phyloP scores from a whole-genome alignment of 139 green algal species.

The Monoraphidium neglectum region DNA sequence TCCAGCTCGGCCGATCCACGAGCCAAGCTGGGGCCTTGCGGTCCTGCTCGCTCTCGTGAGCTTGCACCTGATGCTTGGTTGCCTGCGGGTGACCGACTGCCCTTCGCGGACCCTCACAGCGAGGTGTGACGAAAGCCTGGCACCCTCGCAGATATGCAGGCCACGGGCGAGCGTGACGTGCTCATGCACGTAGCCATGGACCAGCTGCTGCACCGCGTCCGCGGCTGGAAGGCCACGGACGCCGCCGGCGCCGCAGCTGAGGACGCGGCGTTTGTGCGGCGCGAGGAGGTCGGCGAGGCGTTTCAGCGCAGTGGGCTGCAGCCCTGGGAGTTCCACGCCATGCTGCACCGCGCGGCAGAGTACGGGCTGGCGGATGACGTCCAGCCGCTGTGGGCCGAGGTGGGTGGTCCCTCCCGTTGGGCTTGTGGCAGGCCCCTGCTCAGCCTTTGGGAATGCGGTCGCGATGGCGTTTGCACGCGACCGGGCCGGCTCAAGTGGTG shows the following conservation, averaged over 20 bases:
- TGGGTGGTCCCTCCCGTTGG: too few species aligned
- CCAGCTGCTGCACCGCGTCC: conserved; percentile 1
- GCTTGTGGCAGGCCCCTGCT: too few species aligned
- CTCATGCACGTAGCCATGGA: conserved; percentile 19
- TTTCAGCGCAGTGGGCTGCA: conserved; percentile 20
- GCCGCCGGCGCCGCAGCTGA: not conserved
- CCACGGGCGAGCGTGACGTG: not conserved
- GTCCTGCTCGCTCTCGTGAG: too few species aligned
- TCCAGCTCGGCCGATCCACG: too few species aligned
- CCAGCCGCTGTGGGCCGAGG: conserved; percentile 14
- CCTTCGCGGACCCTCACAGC: too few species aligned
- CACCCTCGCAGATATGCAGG: not conserved
- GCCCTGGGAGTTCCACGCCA: conserved; percentile 25
- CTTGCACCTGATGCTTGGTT: too few species aligned
- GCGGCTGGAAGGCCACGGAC: conserved; percentile 16
- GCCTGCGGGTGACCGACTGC: too few species aligned
- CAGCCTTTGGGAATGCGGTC: too few species aligned
- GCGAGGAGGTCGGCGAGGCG: not conserved
- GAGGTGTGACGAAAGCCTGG: too few species aligned
- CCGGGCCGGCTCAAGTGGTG: too few species aligned
- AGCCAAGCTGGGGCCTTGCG: too few species aligned
- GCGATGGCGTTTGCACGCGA: too few species aligned
- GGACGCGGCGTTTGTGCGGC: not conserved
- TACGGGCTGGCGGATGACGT: conserved; percentile 22
- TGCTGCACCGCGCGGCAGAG: conserved; percentile 29